phyloP scores from a whole-genome alignment of 805 yeast species.

The Ogataea paraovalis region DNA sequence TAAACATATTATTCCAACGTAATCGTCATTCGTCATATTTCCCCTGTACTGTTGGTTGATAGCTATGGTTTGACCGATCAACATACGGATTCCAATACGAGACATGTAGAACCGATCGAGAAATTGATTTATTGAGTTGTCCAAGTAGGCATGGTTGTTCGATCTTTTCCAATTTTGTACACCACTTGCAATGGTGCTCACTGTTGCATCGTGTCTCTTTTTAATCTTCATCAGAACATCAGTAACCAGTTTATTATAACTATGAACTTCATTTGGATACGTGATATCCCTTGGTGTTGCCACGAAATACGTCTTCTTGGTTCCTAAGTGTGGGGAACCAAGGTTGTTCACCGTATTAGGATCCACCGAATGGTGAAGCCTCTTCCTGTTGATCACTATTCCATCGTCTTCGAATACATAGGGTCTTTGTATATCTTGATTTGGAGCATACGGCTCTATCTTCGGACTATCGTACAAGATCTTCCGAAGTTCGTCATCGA shows the following conservation, averaged over 20 bases:
- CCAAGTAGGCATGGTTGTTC: constrained; percentile 45
- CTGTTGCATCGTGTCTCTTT: constrained; percentile 87
- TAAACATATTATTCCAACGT: constrained; percentile 86
- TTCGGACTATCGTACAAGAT: constrained; percentile 27
- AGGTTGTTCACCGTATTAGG: constrained; percentile 10
- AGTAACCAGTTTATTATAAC: constrained; percentile 64
- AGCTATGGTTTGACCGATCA: constrained; percentile 92
- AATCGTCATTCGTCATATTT: constrained; percentile 51
- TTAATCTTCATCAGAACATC: constrained; percentile 68
- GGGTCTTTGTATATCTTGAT: constrained; percentile 12
- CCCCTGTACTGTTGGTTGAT: constrained; percentile 34
- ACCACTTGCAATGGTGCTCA: constrained; percentile 87
- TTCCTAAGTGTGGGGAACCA: constrained; percentile 9
- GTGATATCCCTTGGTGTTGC: constrained; percentile 49
- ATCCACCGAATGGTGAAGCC: constrained; percentile 10
- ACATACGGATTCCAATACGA: constrained; percentile 87
- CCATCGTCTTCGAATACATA: constrained; percentile 47
- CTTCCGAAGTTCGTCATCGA: constrained; percentile 39
- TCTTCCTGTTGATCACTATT: constrained; percentile 25
- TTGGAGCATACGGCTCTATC: constrained; percentile 4
- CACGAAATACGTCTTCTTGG: constrained; percentile 40
- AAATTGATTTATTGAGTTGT: constrained; percentile 72
- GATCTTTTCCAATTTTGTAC: constrained; percentile 82
- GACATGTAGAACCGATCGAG: constrained; percentile 86
- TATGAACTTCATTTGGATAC: constrained; percentile 73